Percentiles rank a stretch among this genome's conserved stretches.
phyloP scores from a whole-genome alignment of 1,284 basidiomycete genomes.

The Wolfiporia cocos region DNA sequence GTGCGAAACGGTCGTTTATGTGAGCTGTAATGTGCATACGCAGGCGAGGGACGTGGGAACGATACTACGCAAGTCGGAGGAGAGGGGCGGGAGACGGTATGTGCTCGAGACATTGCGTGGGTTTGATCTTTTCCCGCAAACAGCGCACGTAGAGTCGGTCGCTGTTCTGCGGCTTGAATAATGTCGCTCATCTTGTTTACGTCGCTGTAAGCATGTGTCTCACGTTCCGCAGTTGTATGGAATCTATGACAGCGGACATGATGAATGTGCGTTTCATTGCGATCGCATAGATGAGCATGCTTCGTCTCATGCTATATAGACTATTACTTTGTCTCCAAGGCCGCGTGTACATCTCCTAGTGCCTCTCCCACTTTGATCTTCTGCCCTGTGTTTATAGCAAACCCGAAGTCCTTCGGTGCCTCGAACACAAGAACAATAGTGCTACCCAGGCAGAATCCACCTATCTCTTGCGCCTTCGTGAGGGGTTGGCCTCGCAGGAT shows the following conservation, averaged over 20 bases:
- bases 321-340: too few relatives aligned
- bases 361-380: constrained; percentile 86
- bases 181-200: background rate
- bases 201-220: too few relatives aligned
- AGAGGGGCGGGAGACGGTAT: constrained; percentile 44
- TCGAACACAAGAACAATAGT: constrained; percentile 98
- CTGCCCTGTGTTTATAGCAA: constrained; percentile 75
- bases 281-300: too few relatives aligned
- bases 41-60: constrained; percentile 81
- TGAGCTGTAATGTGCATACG: constrained; percentile 91
- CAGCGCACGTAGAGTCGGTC: constrained; percentile 84
- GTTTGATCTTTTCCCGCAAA: constrained; percentile 92
- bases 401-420: constrained; percentile 83
- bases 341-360: constrained; percentile 45
- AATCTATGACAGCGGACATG: too few relatives aligned
- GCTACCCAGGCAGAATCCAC: constrained; percentile 92
- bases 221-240: too few relatives aligned
- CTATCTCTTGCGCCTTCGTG: constrained; percentile 89
- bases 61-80: constrained; percentile 47
- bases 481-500: constrained; percentile 89
- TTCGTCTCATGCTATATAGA: too few relatives aligned
- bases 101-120: constrained; percentile 76
- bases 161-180: constrained; percentile 51
- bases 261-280: too few relatives aligned
- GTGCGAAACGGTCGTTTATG: constrained; percentile 76